phyloP scores from a whole-genome alignment of 2,329 filamentous ascomycete species.

The Paraphoma chrysanthemicola region DNA sequence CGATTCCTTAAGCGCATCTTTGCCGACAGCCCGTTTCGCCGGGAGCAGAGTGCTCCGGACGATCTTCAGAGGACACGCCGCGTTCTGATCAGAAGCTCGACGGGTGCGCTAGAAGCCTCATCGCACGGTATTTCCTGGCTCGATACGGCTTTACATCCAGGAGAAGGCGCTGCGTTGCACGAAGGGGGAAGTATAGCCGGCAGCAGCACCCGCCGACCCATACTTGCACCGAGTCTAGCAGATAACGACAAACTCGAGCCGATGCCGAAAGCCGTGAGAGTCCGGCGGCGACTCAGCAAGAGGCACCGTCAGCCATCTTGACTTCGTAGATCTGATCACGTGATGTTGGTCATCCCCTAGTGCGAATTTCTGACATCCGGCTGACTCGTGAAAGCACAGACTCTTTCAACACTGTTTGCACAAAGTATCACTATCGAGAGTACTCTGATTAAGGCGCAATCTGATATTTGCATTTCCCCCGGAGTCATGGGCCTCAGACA shows the following conservation, averaged over 20 bases:
- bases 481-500: no score
- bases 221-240: slow-evolving; percentile 20
- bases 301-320: slow-evolving; percentile 25
- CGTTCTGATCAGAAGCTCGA: slow-evolving; percentile 22
- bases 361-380: background rate
- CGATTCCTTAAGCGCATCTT: slow-evolving; percentile 31
- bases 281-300: slow-evolving; percentile 26
- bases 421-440: no score
- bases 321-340: background rate
- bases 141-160: slow-evolving; percentile 12
- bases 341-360: background rate
- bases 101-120: slow-evolving; percentile 12
- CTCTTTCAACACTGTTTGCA: no score
- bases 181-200: slow-evolving; percentile 28
- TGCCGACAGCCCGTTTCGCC: slow-evolving; percentile 26
- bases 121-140: slow-evolving; percentile 15
- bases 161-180: slow-evolving; percentile 11
- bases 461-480: no score
- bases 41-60: slow-evolving; percentile 17
- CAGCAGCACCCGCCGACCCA: slow-evolving; percentile 22
- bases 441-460: no score
- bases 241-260: slow-evolving; percentile 11
- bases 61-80: slow-evolving; percentile 29
- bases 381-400: background rate
- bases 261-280: slow-evolving; percentile 8